These are phyloP conservation scores for Centaurea solstitialis DNA, from an alignment of 129 eudicot genomes.

Conservation along the genomic window DNA sequence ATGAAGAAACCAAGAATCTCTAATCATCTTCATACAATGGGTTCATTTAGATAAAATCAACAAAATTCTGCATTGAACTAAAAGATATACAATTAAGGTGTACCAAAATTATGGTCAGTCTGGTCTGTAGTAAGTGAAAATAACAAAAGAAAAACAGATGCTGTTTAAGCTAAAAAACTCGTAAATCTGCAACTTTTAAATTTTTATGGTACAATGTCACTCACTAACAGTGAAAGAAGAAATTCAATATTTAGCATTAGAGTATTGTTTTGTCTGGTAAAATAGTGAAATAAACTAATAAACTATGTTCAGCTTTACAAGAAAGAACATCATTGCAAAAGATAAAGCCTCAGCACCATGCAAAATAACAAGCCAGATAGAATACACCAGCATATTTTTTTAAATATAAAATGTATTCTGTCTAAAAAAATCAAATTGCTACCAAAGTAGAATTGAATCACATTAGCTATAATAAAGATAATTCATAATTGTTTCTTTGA, in stretches of 20 bases:
- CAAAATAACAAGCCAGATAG: not conserved
- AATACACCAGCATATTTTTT: not conserved
- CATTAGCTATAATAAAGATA: not conserved
- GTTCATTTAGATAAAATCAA: conserved; percentile 6
- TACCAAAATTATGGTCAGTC: not conserved
- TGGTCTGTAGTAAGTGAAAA: not conserved
- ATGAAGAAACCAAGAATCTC: not conserved
- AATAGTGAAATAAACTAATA: not conserved
- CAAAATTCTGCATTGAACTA: conserved; percentile 2
- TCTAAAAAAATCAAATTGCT: not conserved
- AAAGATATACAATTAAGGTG: not conserved
- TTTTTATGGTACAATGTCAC: not conserved
- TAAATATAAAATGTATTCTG: not conserved
- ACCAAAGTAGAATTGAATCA: not conserved
- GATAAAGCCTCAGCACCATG: not conserved
- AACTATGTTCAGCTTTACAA: not conserved
- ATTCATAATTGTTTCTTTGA: not conserved
- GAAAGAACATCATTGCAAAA: not conserved
- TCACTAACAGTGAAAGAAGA: not conserved
- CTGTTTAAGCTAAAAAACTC: not conserved
- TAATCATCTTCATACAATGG: conserved; percentile 14
- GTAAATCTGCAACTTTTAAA: not conserved
- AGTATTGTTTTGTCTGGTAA: not conserved
- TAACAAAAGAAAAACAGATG: not conserved
- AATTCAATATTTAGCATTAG: not conserved